Base-by-base conservation (phyloP, 2,329 filamentous ascomycete species). In the Cladosporium sp. region DNA sequence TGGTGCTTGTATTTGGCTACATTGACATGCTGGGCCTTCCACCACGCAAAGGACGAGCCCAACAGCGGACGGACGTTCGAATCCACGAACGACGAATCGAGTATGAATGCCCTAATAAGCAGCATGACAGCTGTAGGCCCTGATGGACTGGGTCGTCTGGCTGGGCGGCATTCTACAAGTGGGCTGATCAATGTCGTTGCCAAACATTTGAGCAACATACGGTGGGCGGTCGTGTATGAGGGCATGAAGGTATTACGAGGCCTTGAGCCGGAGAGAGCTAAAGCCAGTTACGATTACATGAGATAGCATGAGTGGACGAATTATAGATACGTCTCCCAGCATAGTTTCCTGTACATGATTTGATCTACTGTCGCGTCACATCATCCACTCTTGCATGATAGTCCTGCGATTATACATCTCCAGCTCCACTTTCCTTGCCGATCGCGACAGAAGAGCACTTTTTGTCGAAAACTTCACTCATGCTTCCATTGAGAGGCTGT, bases 161-260 rank as follows among this genome's bases (percentile, higher is more conserved):
- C 76, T 15, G 79, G 80, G 0, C 78, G 78, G 57, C 78, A 77
- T 52, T 74, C 78, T 1, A 83, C 79, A 0, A 78, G 76, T 17
- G 82, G 82, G 0, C 61, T 87, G 47, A 80, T 82, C 0, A 79
- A 79, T 60, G 77, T 81, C 0, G 84, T 86, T 71, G 81, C 80
- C 2, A 78, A 80, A 64, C 77, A 79, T 37, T 65, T 87, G 62
- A 79, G 79, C 11, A 83, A 80, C 58, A 79, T 86, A 1, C 67
- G 84, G 54, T 87, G 84, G 84, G 83, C 82, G 0, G 82, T 87
- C 3, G 80, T 87, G 4, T 82, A 85, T 62, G 81, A 84, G 65
- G 84, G 81, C 0, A 84, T 85, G 73, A 79, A 82, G 62, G 83
- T 86, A 3, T 65, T 87, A 37, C 71, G 69, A 57, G 73, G 73